Evolutionary conservation across 208 protist species (phyloP).

Genomic region (Wallacemonas sp.): DNA sequence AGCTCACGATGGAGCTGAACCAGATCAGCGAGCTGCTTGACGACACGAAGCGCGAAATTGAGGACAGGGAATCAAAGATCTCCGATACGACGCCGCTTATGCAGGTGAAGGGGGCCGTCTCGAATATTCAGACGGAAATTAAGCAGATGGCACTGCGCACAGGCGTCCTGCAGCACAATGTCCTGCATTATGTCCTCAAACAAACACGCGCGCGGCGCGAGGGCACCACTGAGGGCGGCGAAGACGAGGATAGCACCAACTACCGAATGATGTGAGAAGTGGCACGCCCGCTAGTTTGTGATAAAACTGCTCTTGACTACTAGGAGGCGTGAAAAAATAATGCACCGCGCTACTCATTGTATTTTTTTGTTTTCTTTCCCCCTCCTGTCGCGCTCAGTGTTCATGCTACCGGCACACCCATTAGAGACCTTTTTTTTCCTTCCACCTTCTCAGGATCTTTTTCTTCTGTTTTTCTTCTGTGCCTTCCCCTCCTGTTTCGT

Average conservation of each 20-base stretch:
- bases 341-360: slow-evolving; percentile 4
- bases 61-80: slow-evolving; percentile 85
- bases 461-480: slow-evolving; percentile 16
- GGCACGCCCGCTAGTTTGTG: too few relatives aligned
- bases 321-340: neutral
- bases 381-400: too few relatives aligned
- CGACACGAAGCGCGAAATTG: slow-evolving; percentile 84
- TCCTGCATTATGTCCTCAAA: slow-evolving; percentile 84
- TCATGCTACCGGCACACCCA: too few relatives aligned
- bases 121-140: slow-evolving; percentile 85
- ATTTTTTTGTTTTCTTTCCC: slow-evolving; percentile 19
- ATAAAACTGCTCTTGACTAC: too few relatives aligned
- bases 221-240: slow-evolving; percentile 16
- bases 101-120: slow-evolving; percentile 87
- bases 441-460: too few relatives aligned
- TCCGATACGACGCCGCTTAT: slow-evolving; percentile 89
- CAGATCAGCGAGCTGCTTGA: slow-evolving; percentile 86
- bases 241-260: slow-evolving; percentile 12
- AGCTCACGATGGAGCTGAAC: slow-evolving; percentile 88
- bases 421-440: too few relatives aligned
- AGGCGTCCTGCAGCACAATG: slow-evolving; percentile 87
- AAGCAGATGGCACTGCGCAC: slow-evolving; percentile 91
- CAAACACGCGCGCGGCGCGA: slow-evolving; percentile 79
- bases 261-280: slow-evolving; percentile 9
- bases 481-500: slow-evolving; percentile 2